Evolutionary conservation across 768 basidiomycete genomes (phyloP).

Genomic region (Crucibulum laeve): DNA sequence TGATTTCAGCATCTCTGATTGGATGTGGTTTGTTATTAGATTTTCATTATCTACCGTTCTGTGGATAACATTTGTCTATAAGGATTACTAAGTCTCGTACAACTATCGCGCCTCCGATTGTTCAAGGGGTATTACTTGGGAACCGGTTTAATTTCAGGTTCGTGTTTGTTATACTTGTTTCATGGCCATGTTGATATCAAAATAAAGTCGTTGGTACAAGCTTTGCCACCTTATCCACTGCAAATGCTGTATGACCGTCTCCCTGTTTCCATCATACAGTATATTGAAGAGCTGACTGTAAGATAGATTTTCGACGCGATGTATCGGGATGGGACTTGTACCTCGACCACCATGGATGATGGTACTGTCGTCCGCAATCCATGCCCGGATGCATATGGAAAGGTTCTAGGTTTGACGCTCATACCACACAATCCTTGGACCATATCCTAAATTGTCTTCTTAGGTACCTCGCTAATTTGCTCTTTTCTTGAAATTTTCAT

Average conservation of each 20-base stretch:
- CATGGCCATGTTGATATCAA: not conserved
- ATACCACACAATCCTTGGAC: too few species aligned
- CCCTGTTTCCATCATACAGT: not conserved
- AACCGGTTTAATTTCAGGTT: constrained; percentile 55
- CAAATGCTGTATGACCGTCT: constrained; percentile 46
- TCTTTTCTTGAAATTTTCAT: constrained; percentile 75
- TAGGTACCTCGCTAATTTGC: constrained; percentile 66
- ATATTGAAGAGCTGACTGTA: not conserved
- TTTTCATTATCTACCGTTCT: not conserved
- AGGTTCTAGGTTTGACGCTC: constrained; percentile 64
- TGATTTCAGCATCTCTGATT: constrained; percentile 80
- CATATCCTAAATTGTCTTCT: too few species aligned
- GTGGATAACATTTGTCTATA: not conserved
- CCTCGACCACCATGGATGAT: constrained; percentile 48
- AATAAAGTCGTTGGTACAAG: constrained; percentile 76
- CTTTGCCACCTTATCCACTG: constrained; percentile 75
- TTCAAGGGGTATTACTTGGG: constrained; percentile 65
- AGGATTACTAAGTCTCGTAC: constrained; percentile 74
- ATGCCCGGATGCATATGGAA: constrained; percentile 81
- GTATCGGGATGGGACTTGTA: constrained; percentile 78
- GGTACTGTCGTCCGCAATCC: constrained; percentile 54
- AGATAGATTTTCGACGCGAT: constrained; percentile 66
- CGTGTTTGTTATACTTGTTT: not conserved
- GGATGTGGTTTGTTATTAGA: constrained; percentile 50
- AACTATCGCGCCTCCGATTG: constrained; percentile 68